phyloP scores from a whole-genome alignment of 2,329 filamentous ascomycete species.

The Phaeosphaeriaceae sp. region DNA sequence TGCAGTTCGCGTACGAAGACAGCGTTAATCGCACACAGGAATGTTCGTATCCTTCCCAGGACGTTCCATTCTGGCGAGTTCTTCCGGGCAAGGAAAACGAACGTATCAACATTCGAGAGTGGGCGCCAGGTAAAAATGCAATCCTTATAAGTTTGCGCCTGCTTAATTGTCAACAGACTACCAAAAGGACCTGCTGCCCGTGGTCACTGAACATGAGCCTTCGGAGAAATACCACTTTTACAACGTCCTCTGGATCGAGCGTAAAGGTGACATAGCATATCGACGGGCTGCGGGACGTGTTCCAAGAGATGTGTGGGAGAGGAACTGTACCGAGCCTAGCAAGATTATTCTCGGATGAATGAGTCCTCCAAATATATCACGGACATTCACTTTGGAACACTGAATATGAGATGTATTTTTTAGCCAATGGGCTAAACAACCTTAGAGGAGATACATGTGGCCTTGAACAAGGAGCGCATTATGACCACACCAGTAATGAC shows the following conservation, averaged over 20 bases:
- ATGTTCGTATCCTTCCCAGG: not conserved
- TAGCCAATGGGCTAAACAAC: no score
- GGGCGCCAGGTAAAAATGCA: slow-evolving; percentile 2
- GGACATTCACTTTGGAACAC: no score
- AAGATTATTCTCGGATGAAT: not conserved
- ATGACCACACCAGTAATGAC: no score
- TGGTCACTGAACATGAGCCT: not conserved
- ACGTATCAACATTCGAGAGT: not conserved
- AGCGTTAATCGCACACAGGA: not conserved
- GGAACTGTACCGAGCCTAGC: not conserved
- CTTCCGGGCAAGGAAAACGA: not conserved
- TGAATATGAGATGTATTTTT: no score
- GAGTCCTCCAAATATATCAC: no score
- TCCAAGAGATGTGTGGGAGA: slow-evolving; percentile 11
- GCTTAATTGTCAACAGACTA: no score
- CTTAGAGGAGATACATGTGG: no score
- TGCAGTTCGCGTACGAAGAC: slow-evolving; percentile 8
- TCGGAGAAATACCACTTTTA: slow-evolving; percentile 12
- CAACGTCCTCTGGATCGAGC: slow-evolving; percentile 17
- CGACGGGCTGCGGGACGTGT: slow-evolving; percentile 13
- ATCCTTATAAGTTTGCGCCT: no score
- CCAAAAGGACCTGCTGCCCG: not conserved
- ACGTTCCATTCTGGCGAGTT: slow-evolving; percentile 2
- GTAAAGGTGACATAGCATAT: slow-evolving; percentile 11
- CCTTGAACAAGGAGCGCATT: no score